These are phyloP conservation scores for Picea abies DNA, from an alignment of 83 land plant species.

Conservation along the genomic window DNA sequence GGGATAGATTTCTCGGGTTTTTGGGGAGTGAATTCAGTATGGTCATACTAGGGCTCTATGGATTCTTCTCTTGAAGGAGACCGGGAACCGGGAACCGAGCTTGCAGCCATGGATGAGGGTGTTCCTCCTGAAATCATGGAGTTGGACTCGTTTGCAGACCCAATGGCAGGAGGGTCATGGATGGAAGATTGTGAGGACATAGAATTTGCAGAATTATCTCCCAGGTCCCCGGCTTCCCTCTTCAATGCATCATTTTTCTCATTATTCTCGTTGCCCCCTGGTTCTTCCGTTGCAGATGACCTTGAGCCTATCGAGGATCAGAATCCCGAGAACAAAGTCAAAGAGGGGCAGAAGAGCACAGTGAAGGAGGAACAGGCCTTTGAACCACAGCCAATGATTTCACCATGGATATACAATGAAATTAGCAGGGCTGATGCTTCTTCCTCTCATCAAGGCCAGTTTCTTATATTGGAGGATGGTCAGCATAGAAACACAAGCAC, in stretches of 20 bases:
- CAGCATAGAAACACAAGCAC: background rate
- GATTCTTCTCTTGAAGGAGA: background rate
- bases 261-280: background rate
- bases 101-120: background rate
- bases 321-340: background rate
- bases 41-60: background rate
- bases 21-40: background rate
- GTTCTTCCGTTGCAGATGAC: background rate
- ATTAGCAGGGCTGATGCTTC: background rate
- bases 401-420: background rate
- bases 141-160: slow-evolving; percentile 3
- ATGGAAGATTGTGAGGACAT: background rate
- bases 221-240: background rate
- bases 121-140: background rate
- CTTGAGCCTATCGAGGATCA: slow-evolving; percentile 2
- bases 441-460: background rate
- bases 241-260: slow-evolving; percentile 5
- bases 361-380: background rate
- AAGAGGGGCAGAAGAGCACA: background rate
- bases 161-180: slow-evolving; percentile 5
- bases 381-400: slow-evolving; percentile 6
- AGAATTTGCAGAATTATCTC: slow-evolving; percentile 12
- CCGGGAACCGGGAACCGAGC: background rate
- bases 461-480: background rate
- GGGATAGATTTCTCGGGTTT: background rate